Evolutionary conservation across 1,284 basidiomycete species (phyloP).

Genomic region (Phylloboletellus chloephorus): DNA sequence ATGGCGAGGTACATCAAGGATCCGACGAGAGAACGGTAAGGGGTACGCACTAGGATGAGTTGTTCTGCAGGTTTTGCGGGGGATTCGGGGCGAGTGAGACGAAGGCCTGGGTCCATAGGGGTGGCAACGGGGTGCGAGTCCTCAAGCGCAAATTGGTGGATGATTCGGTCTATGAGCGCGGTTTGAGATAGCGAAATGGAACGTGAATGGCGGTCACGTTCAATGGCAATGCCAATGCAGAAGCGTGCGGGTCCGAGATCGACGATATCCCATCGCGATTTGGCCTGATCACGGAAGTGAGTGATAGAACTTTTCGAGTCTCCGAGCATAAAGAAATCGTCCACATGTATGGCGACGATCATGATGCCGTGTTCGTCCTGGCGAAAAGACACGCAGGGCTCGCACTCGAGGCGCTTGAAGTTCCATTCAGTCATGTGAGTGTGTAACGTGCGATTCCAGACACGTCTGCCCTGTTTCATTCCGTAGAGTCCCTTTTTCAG

Average conservation of each 20-base stretch:
- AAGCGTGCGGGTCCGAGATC: background rate
- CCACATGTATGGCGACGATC: background rate
- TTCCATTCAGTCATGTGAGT: background rate
- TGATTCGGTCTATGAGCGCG: background rate
- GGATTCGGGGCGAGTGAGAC: background rate
- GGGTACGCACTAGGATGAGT: no score
- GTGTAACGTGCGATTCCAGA: background rate
- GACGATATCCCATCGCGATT: background rate
- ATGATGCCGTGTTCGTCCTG: background rate
- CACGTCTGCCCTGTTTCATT: background rate
- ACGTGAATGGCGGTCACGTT: background rate
- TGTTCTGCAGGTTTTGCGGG: no score
- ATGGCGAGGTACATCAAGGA: slow-evolving; percentile 1
- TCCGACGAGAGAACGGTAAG: no score
- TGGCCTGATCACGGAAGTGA: background rate
- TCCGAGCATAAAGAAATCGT: slow-evolving; percentile 1
- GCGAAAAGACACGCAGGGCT: background rate
- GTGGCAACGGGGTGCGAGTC: background rate
- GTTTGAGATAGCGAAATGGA: background rate
- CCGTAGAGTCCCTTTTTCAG: background rate
- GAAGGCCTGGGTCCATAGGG: background rate
- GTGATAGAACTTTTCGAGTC: background rate
- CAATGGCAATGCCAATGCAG: background rate
- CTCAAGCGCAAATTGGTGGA: background rate
- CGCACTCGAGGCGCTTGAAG: background rate